Conservation (phyloP, 225 moss, liverwort and hornwort species). For the Sphagnum tenellum region DNA sequence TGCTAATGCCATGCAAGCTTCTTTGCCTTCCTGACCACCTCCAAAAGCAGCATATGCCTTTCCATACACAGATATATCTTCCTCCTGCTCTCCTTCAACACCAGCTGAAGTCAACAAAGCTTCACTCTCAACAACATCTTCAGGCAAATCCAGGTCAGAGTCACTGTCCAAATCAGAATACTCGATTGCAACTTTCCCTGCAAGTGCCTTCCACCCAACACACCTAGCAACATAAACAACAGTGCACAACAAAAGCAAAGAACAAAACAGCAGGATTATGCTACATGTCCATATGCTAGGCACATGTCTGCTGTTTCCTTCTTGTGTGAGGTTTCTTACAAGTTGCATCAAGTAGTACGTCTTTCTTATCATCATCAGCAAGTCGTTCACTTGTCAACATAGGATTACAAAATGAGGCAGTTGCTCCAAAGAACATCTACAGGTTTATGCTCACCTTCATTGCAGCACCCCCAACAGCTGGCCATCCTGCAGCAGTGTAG, state of each 20-base stretch:
- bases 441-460: constrained; percentile 23
- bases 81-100: constrained; percentile 41
- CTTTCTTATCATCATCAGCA: too few species aligned
- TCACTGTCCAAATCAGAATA: constrained; percentile 50
- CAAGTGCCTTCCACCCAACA: constrained; percentile 52
- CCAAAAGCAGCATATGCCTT: constrained; percentile 73
- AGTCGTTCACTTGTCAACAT: too few species aligned
- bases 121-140: constrained; percentile 20
- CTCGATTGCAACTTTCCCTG: constrained; percentile 91
- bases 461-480: constrained; percentile 87
- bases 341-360: too few species aligned
- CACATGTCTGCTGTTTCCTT: too few species aligned
- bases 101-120: constrained; percentile 65
- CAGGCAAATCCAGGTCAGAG: constrained; percentile 28
- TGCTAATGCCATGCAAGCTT: constrained; percentile 91
- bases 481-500: constrained; percentile 80
- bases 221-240: too few species aligned
- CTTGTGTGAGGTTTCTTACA: too few species aligned
- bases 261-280: not conserved
- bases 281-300: too few species aligned
- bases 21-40: constrained; percentile 74
- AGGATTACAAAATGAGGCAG: too few species aligned
- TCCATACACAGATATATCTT: constrained; percentile 81
- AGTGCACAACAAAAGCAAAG: not conserved
- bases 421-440: too few species aligned